A percentile compares a stretch with the other conserved stretches of the same genome.
Conservation (phyloP, 495 filamentous ascomycete species). For the Cudoniella acicularis region DNA sequence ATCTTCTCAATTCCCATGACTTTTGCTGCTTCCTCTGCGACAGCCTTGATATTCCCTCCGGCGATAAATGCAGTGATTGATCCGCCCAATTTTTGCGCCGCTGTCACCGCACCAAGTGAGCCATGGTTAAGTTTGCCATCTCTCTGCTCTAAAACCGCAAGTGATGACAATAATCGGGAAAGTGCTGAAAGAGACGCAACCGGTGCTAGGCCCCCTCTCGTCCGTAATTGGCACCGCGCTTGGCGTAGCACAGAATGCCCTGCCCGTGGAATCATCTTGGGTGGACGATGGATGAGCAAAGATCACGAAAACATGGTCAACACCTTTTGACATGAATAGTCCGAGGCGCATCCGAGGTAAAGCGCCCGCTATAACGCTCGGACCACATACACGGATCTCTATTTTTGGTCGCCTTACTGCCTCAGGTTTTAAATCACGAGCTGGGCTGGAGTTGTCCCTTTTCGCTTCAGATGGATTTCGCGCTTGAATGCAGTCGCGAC, state of each 20-base stretch:
- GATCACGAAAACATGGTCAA: neutral
- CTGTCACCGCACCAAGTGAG: conserved; percentile 82
- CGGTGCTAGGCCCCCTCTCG: conserved; percentile 9
- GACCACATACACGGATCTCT: neutral
- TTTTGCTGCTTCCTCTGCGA: conserved; percentile 85
- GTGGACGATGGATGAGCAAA: neutral
- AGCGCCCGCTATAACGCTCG: neutral
- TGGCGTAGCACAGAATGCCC: conserved; percentile 46
- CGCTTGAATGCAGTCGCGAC: neutral
- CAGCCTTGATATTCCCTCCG: conserved; percentile 71
- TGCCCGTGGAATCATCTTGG: conserved; percentile 32
- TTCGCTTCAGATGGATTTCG: neutral
- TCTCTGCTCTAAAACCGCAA: conserved; percentile 90
- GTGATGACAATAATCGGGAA: conserved; percentile 74
- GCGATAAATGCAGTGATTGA: conserved; percentile 84
- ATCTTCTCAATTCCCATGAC: conserved; percentile 88
- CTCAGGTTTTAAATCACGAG: neutral
- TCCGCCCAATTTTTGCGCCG: conserved; percentile 82
- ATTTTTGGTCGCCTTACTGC: neutral
- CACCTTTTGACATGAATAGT: neutral
- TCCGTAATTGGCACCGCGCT: conserved; percentile 33
- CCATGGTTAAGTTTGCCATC: conserved; percentile 80
- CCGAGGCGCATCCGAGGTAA: conserved; percentile 5
- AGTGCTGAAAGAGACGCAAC: conserved; percentile 39
- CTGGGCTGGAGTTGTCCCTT: neutral